These are phyloP conservation scores for Pseudogymnoascus sp. DNA, from an alignment of 2,329 filamentous ascomycete genomes.

Conservation along the genomic window DNA sequence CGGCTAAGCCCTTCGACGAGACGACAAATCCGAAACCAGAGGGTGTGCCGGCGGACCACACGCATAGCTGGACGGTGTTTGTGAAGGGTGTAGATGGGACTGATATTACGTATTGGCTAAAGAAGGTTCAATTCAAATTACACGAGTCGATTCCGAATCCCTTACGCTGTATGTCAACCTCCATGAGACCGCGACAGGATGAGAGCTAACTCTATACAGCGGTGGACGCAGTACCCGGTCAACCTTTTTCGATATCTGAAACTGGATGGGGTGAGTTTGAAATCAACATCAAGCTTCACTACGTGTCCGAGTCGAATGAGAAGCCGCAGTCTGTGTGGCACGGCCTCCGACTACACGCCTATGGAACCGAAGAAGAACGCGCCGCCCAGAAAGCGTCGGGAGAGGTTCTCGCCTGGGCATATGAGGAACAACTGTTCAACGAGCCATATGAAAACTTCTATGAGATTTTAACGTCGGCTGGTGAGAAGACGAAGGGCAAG, in stretches of 20 bases:
- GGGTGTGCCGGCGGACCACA: constrained; percentile 79
- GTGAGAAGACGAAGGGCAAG: constrained; percentile 44
- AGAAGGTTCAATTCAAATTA: constrained; percentile 95
- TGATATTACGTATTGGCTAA: constrained; percentile 90
- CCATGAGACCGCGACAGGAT: neutral
- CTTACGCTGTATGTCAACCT: constrained; percentile 56
- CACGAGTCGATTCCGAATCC: constrained; percentile 95
- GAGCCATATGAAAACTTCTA: constrained; percentile 92
- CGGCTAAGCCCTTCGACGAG: constrained; percentile 72
- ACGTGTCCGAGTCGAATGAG: constrained; percentile 77
- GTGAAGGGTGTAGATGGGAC: constrained; percentile 84
- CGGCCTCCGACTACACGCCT: constrained; percentile 83
- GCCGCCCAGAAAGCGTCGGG: constrained; percentile 49
- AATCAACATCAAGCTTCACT: constrained; percentile 92
- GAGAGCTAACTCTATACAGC: constrained; percentile 32
- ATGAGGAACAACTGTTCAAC: constrained; percentile 96
- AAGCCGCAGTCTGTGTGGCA: constrained; percentile 96
- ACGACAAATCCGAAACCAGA: constrained; percentile 69
- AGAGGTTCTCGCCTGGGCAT: constrained; percentile 71
- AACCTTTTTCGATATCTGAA: constrained; percentile 76
- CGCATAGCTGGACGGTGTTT: constrained; percentile 93
- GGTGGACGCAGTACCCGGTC: constrained; percentile 62
- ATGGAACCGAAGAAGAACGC: constrained; percentile 71
- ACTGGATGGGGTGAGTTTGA: constrained; percentile 99
- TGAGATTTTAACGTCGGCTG: constrained; percentile 72